Percentiles rank a stretch among this genome's conserved stretches.
phyloP scores from a whole-genome alignment of 2,329 filamentous ascomycete species.

The Xenoacremonium recifei region DNA sequence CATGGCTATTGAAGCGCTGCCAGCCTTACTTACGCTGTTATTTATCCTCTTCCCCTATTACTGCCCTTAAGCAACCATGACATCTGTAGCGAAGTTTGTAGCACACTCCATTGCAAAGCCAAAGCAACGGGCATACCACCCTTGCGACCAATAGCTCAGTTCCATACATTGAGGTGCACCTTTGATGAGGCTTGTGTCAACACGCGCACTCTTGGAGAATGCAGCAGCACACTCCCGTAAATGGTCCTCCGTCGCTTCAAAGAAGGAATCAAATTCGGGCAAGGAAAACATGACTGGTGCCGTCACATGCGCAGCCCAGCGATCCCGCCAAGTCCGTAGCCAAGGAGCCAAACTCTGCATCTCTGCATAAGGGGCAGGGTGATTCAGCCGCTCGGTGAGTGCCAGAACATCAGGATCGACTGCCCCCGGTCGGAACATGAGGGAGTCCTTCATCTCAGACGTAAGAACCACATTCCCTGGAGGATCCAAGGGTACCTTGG shows the following conservation, averaged over 20 bases:
- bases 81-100: too few species aligned
- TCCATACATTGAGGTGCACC: conserved; percentile 20
- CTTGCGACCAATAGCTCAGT: conserved; percentile 17
- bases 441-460: conserved; percentile 14
- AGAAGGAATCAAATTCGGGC: conserved; percentile 14
- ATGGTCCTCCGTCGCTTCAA: conserved; percentile 18
- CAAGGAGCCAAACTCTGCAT: conserved; percentile 12
- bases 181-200: conserved; percentile 16
- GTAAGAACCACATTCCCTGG: conserved; percentile 15
- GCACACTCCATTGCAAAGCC: conserved; percentile 20
- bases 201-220: conserved; percentile 11
- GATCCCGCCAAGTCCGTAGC: conserved; percentile 16
- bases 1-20: too few species aligned
- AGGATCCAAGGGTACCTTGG: conserved; percentile 6
- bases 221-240: conserved; percentile 8
- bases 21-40: too few species aligned
- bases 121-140: conserved; percentile 20
- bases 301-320: conserved; percentile 14
- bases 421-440: conserved; percentile 15
- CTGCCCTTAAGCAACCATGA: too few species aligned
- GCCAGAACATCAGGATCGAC: conserved; percentile 14
- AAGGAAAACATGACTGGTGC: conserved; percentile 16
- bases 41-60: too few species aligned
- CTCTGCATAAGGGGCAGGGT: conserved; percentile 16
- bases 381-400: conserved; percentile 13